Evolutionary conservation across 352 stramenopile genomes (phyloP).

Genomic region (Globisporangium irregulare): DNA sequence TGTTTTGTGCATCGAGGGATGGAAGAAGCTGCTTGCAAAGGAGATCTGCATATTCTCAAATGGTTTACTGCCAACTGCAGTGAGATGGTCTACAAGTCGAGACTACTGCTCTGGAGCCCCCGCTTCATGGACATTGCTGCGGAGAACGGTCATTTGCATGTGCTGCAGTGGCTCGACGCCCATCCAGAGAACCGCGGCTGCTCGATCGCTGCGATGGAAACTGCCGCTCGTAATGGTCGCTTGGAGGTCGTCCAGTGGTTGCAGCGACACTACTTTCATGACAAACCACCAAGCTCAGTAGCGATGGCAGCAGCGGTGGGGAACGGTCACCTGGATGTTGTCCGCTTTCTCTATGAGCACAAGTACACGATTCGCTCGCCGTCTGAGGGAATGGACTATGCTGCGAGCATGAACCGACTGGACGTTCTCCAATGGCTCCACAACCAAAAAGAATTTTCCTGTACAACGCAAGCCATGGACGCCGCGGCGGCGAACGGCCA

Average conservation of each 20-base stretch:
- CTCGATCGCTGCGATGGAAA: not conserved
- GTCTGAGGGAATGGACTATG: not conserved
- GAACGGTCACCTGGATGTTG: not conserved
- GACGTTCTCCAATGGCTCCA: not conserved
- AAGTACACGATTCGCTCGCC: not conserved
- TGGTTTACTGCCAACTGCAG: not conserved
- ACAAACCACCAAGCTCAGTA: not conserved
- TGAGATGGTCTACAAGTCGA: not conserved
- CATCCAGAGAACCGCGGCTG: not conserved
- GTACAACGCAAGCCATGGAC: not conserved
- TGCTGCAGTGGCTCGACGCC: not conserved
- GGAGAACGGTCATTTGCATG: not conserved
- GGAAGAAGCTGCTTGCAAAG: not conserved
- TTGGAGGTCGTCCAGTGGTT: not conserved
- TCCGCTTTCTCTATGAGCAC: not conserved
- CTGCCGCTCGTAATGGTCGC: not conserved
- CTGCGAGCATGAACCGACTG: not conserved
- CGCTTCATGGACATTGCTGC: not conserved
- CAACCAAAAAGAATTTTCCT: not conserved
- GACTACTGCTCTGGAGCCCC: not conserved
- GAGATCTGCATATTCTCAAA: not conserved
- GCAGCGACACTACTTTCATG: not conserved
- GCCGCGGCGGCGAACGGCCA: not conserved
- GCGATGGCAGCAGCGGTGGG: not conserved
- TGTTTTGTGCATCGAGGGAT: not conserved